Conservation (phyloP, 2,329 filamentous ascomycete species). For the Trichocomaceae sp. region DNA sequence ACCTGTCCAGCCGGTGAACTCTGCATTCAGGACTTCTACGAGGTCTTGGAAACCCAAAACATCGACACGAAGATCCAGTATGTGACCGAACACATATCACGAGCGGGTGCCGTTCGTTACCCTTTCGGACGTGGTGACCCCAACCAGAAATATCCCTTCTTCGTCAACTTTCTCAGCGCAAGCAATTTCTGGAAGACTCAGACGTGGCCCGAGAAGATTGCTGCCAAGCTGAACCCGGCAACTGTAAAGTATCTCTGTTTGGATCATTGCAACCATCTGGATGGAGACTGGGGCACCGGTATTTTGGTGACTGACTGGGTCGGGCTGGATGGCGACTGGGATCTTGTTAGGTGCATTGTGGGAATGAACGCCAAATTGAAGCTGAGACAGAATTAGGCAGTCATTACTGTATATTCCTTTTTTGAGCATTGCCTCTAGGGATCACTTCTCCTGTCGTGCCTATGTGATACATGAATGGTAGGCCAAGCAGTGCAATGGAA, state of each 20-base stretch:
- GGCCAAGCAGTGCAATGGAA: not conserved
- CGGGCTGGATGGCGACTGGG: constrained; percentile 80
- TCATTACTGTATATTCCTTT: not conserved
- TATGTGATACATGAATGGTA: not conserved
- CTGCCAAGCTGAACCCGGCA: constrained; percentile 76
- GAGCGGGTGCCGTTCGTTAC: constrained; percentile 52
- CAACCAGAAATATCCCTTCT: constrained; percentile 57
- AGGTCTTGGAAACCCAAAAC: constrained; percentile 66
- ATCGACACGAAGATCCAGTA: constrained; percentile 75
- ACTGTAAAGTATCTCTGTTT: constrained; percentile 54
- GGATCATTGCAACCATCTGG: constrained; percentile 42
- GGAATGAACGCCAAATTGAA: constrained; percentile 73
- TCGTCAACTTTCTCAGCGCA: constrained; percentile 82
- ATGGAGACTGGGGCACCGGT: constrained; percentile 71
- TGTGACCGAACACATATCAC: constrained; percentile 67
- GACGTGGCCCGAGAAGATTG: constrained; percentile 92
- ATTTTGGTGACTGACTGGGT: constrained; percentile 94
- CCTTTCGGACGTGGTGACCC: constrained; percentile 38
- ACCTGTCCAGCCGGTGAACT: constrained; percentile 63
- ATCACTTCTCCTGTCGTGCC: not conserved
- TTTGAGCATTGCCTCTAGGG: not conserved
- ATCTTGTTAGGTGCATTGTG: constrained; percentile 76
- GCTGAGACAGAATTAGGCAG: constrained; percentile 19
- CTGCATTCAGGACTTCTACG: constrained; percentile 91
- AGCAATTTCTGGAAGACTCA: constrained; percentile 90